Percentiles rank a stretch among this genome's conserved stretches.
These are phyloP conservation scores for Penicillium dipodomyicola DNA, from an alignment of 495 filamentous ascomycete species.

Conservation along the genomic window DNA sequence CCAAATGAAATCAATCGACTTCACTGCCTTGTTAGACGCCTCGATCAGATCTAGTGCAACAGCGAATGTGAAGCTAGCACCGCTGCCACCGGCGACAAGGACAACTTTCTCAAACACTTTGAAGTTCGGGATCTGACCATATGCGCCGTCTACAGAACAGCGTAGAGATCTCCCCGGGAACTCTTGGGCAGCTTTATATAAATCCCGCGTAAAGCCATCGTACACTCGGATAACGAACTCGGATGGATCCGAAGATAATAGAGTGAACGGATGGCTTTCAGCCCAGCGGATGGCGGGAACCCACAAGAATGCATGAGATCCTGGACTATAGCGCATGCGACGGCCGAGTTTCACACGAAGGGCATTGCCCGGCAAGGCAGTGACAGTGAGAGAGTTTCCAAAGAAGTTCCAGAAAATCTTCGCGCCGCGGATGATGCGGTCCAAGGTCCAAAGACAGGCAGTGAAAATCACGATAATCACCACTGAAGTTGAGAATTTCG, in stretches of 20 bases:
- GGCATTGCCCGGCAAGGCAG: slow-evolving; percentile 53
- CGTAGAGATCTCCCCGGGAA: slow-evolving; percentile 45
- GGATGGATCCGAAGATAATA: slow-evolving; percentile 43
- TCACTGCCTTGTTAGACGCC: not conserved
- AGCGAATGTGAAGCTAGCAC: slow-evolving; percentile 50
- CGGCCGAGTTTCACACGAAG: slow-evolving; percentile 55
- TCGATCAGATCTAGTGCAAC: slow-evolving; percentile 12
- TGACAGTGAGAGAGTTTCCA: slow-evolving; percentile 51
- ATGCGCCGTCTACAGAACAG: slow-evolving; percentile 56
- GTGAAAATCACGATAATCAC: slow-evolving; percentile 45
- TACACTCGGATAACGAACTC: slow-evolving; percentile 56
- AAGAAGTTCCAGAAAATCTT: slow-evolving; percentile 48
- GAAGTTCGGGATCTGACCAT: slow-evolving; percentile 56
- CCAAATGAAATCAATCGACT: slow-evolving; percentile 17
- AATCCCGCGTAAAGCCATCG: slow-evolving; percentile 55
- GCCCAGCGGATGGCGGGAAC: slow-evolving; percentile 53
- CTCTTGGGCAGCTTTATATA: slow-evolving; percentile 50
- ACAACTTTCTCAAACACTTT: slow-evolving; percentile 55
- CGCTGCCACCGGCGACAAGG: slow-evolving; percentile 59
- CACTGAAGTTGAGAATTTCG: slow-evolving; percentile 35
- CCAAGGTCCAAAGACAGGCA: slow-evolving; percentile 47
- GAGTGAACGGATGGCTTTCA: slow-evolving; percentile 61
- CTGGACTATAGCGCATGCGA: slow-evolving; percentile 42
- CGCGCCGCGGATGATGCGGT: slow-evolving; percentile 48
- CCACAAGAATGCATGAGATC: slow-evolving; percentile 60